These are phyloP conservation scores for Talaromyces albobiverticillius DNA, from an alignment of 2,329 filamentous ascomycete genomes.

Conservation along the genomic window DNA sequence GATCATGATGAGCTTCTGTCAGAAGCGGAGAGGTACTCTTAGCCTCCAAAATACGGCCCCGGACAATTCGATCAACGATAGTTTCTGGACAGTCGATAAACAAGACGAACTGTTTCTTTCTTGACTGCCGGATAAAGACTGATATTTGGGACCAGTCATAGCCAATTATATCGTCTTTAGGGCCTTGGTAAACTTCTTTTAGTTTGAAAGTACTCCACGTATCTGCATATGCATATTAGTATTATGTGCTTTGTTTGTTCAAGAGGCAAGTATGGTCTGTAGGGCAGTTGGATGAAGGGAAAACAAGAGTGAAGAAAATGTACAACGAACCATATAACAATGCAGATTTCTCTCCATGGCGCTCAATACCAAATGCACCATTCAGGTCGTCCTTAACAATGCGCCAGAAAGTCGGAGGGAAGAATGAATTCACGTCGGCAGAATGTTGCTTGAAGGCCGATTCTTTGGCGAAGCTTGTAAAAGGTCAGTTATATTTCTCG, in stretches of 20 bases:
- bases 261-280: not conserved
- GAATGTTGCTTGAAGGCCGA: not conserved
- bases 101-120: conserved; percentile 8
- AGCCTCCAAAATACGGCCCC: not conserved
- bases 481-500: not conserved
- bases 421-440: conserved; percentile 1
- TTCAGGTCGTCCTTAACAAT: conserved; percentile 13
- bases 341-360: not conserved
- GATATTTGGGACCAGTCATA: conserved; percentile 16
- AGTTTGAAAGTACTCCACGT: conserved; percentile 15
- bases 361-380: conserved; percentile 10
- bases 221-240: not conserved
- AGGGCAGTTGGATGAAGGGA: not conserved
- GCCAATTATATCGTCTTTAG: not conserved
- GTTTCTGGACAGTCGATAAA: conserved; percentile 11
- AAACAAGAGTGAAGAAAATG: not conserved
- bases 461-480: conserved; percentile 1
- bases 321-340: not conserved
- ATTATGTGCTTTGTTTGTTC: not conserved
- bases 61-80: conserved; percentile 1
- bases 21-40: not conserved
- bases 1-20: not conserved
- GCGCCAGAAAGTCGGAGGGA: conserved; percentile 9
- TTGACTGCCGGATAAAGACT: conserved; percentile 8
- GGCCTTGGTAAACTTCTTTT: conserved; percentile 8